Evolutionary conservation across 2,329 filamentous ascomycete species (phyloP).

Genomic region (Fusarium duplospermum): DNA sequence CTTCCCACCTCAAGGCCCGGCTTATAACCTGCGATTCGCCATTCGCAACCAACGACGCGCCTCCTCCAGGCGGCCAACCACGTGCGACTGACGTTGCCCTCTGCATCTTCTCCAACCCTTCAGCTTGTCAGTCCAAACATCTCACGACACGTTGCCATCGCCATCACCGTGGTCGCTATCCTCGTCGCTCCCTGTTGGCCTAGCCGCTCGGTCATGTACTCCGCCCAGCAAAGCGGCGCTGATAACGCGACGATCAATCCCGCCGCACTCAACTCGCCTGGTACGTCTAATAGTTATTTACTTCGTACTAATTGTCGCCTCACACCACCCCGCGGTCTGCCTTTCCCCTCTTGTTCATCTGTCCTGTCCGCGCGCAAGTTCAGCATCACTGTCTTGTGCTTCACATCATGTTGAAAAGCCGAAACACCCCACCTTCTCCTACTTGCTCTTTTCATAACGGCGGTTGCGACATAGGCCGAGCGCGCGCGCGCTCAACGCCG

Average conservation of each 20-base stretch:
- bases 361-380: not conserved
- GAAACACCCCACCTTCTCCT: slow-evolving; percentile 27
- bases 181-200: slow-evolving; percentile 38
- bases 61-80: slow-evolving; percentile 59
- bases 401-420: slow-evolving; percentile 22
- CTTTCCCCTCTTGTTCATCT: slow-evolving; percentile 15
- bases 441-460: slow-evolving; percentile 2
- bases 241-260: slow-evolving; percentile 92
- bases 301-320: slow-evolving; percentile 27
- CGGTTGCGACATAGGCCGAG: slow-evolving; percentile 9
- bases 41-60: slow-evolving; percentile 41
- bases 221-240: slow-evolving; percentile 73
- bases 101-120: slow-evolving; percentile 54
- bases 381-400: slow-evolving; percentile 17
- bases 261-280: slow-evolving; percentile 82
- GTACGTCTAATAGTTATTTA: slow-evolving; percentile 61
- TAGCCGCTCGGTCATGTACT: slow-evolving; percentile 52
- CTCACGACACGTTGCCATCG: slow-evolving; percentile 72
- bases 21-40: slow-evolving; percentile 43
- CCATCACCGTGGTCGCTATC: slow-evolving; percentile 44
- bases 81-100: slow-evolving; percentile 60
- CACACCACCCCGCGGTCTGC: slow-evolving; percentile 24
- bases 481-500: slow-evolving; percentile 16
- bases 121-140: slow-evolving; percentile 63
- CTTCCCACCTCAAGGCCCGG: slow-evolving; percentile 30